Conservation (phyloP, 1,139 yeast species). For the Kodamaea suecica region DNA sequence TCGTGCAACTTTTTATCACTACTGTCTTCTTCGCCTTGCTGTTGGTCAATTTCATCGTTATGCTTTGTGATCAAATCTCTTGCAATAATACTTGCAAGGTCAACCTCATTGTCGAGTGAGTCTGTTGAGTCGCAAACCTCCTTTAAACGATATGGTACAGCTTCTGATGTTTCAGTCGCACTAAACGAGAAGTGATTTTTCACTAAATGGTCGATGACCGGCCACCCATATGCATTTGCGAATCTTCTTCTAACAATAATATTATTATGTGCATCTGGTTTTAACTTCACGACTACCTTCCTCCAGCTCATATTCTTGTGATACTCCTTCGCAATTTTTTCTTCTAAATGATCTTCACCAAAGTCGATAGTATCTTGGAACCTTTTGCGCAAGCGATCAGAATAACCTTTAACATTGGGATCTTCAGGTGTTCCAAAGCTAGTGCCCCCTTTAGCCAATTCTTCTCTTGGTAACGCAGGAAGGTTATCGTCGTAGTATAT, state of each 20-base stretch:
- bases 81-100: slow-evolving; percentile 31
- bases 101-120: slow-evolving; percentile 27
- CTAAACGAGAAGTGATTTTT: slow-evolving; percentile 50
- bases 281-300: slow-evolving; percentile 78
- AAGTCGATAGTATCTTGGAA: slow-evolving; percentile 15
- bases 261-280: slow-evolving; percentile 95
- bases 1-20: slow-evolving; percentile 21
- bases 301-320: slow-evolving; percentile 88
- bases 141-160: background rate
- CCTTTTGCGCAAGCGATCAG: slow-evolving; percentile 7
- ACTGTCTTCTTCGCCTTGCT: slow-evolving; percentile 11
- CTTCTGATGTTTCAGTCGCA: background rate
- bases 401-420: slow-evolving; percentile 3
- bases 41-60: slow-evolving; percentile 34
- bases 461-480: slow-evolving; percentile 16
- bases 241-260: slow-evolving; percentile 85
- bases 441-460: slow-evolving; percentile 1
- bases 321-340: slow-evolving; percentile 83
- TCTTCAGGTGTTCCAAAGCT: background rate
- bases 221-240: slow-evolving; percentile 97
- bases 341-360: slow-evolving; percentile 51
- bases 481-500: slow-evolving; percentile 36
- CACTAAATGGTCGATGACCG: slow-evolving; percentile 79
- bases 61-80: slow-evolving; percentile 35
- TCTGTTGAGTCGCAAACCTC: slow-evolving; percentile 14